phyloP scores from a whole-genome alignment of 2,329 filamentous ascomycete species.

The Macrophomina tecta region DNA sequence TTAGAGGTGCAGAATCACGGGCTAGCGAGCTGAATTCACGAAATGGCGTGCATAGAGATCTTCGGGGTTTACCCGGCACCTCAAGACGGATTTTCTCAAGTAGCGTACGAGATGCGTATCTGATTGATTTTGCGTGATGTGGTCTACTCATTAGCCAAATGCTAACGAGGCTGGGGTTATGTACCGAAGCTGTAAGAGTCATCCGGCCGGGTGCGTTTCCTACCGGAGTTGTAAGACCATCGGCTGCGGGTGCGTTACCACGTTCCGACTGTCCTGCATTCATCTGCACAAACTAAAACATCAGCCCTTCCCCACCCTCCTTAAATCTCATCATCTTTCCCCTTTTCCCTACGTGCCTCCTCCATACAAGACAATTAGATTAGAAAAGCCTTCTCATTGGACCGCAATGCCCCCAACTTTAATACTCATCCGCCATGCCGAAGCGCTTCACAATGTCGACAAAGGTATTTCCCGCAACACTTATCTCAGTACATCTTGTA shows the following conservation, averaged over 20 bases:
- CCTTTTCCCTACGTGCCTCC: neutral
- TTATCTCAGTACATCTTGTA: neutral
- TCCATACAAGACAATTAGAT: neutral
- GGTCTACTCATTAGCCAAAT: too few relatives aligned
- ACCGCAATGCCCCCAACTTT: constrained; percentile 51
- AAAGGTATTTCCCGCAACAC: constrained; percentile 33
- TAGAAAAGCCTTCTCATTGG: neutral
- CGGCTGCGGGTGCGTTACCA: neutral
- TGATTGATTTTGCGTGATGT: too few relatives aligned
- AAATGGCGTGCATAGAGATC: constrained; percentile 25
- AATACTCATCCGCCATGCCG: constrained; percentile 53
- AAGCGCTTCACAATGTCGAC: constrained; percentile 53
- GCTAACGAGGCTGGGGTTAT: neutral
- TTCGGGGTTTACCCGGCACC: constrained; percentile 1
- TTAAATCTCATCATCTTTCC: neutral
- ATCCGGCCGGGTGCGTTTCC: too few relatives aligned
- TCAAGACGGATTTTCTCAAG: neutral
- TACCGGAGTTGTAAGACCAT: neutral
- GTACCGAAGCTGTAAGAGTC: too few relatives aligned
- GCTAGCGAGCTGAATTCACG: constrained; percentile 19
- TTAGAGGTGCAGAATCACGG: constrained; percentile 15
- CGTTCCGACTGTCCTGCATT: neutral
- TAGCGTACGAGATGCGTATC: neutral
- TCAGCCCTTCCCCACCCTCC: neutral
- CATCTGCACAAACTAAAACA: neutral